A percentile compares a stretch with the other conserved stretches of the same genome.
These are phyloP conservation scores for Gentiana straminea DNA, from an alignment of 257 asterid genomes.

Conservation along the genomic window DNA sequence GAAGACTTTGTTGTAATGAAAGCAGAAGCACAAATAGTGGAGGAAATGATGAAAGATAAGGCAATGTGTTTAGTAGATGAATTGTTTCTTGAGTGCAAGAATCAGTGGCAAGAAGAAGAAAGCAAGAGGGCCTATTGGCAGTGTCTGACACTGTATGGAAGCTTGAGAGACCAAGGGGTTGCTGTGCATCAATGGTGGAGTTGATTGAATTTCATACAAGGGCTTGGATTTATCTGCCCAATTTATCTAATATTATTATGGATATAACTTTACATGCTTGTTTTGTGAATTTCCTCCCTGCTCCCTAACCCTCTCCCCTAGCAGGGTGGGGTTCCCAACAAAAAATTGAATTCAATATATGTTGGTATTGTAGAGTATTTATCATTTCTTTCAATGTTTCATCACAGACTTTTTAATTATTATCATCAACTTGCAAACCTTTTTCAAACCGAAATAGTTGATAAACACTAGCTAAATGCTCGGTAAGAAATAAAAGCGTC, in stretches of 20 bases:
- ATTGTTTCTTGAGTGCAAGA: conserved; percentile 8
- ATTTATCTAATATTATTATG: not conserved
- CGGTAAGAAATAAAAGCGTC: too few species aligned
- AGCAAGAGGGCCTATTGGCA: conserved; percentile 51
- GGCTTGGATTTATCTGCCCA: not conserved
- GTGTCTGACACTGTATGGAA: conserved; percentile 49
- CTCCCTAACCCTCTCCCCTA: too few species aligned
- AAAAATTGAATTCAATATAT: too few species aligned
- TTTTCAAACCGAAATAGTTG: too few species aligned
- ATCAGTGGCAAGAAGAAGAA: conserved; percentile 6
- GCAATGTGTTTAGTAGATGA: conserved; percentile 17
- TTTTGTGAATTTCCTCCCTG: not conserved
- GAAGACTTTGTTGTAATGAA: conserved; percentile 60
- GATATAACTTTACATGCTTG: not conserved
- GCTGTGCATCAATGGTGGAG: conserved; percentile 66
- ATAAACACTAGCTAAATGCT: too few species aligned
- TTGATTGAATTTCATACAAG: conserved; percentile 8
- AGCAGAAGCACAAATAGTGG: conserved; percentile 48
- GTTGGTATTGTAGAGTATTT: too few species aligned
- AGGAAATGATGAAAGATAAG: conserved; percentile 39
- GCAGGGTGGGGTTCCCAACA: too few species aligned
- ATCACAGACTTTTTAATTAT: too few species aligned
- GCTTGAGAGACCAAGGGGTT: conserved; percentile 42
- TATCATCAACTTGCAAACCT: too few species aligned
- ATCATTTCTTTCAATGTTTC: too few species aligned